phyloP scores from a whole-genome alignment of 495 filamentous ascomycete species.

The Podospora pseudocomata region DNA sequence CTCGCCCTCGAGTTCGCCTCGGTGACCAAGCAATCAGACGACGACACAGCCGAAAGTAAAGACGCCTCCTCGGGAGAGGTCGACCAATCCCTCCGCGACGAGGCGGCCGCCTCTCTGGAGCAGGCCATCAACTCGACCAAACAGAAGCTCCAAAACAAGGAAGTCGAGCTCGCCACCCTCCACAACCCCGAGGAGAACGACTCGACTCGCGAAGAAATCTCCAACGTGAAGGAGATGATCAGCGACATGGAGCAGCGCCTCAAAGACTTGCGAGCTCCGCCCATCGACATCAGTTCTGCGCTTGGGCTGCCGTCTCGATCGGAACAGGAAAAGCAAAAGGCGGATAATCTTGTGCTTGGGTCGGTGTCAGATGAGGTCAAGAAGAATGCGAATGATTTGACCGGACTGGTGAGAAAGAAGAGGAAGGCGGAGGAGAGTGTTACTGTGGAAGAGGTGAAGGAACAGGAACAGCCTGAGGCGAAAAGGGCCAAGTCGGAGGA shows the following conservation, averaged over 20 bases:
- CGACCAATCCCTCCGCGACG: slow-evolving; percentile 67
- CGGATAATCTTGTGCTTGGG: slow-evolving; percentile 36
- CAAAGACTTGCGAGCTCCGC: slow-evolving; percentile 68
- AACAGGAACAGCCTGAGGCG: slow-evolving; percentile 43
- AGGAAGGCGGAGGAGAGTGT: slow-evolving; percentile 41
- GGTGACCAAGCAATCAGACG: slow-evolving; percentile 59
- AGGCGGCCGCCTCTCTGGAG: slow-evolving; percentile 75
- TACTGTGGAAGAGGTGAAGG: slow-evolving; percentile 19
- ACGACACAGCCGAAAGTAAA: slow-evolving; percentile 37
- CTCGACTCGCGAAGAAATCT: slow-evolving; percentile 61
- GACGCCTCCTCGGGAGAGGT: slow-evolving; percentile 46
- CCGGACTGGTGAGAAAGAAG: slow-evolving; percentile 79
- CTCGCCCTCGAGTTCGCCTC: slow-evolving; percentile 92
- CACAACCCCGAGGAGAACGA: slow-evolving; percentile 55
- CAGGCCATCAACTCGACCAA: slow-evolving; percentile 75
- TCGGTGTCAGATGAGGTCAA: slow-evolving; percentile 71
- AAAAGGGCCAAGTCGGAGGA: slow-evolving; percentile 37
- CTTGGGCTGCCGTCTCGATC: slow-evolving; percentile 35
- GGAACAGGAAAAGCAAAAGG: not conserved
- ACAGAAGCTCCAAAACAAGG: slow-evolving; percentile 69
- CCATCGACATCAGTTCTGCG: slow-evolving; percentile 58
- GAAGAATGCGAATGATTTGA: slow-evolving; percentile 80
- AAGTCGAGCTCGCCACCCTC: slow-evolving; percentile 55
- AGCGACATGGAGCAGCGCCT: slow-evolving; percentile 75
- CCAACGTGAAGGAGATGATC: slow-evolving; percentile 81